Base-by-base conservation (phyloP, 148 eudicot genomes). In the Silene uniflora region DNA sequence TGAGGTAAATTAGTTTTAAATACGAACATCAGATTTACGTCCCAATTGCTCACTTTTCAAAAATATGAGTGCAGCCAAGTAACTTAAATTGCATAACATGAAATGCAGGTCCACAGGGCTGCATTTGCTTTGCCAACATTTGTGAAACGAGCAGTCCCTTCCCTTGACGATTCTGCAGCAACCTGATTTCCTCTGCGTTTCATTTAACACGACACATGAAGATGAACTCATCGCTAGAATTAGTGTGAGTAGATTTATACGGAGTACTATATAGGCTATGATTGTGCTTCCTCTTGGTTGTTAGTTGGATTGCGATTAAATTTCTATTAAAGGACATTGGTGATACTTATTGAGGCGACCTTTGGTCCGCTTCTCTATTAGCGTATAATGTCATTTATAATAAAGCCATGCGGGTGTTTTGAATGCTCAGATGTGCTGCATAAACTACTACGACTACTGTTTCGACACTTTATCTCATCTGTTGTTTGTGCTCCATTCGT, bases 101-200 rank as follows among this genome's bases (percentile, higher is more conserved):
- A 67, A 67, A 13, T 78, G 69, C 92, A 94, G 98, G 81, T 92
- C 19, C 98, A 94, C 69, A 81, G 76, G 24, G 97, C 98, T 69
- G 93, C 98, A 27, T 94, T 94, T 80, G 89, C 89, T 12, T 81
- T 92, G 88, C 98, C 98, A 25, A 62, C 93, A 27, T 94, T 94
- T 81, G 62, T 90, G 71, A 92, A 75, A 87, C 84, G 84, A 79
- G 96, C 90, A 77, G 93, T 94, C 62, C 76, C 85, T 69, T 69
- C 76, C 64, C 92, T 92, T 64, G 81, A 84, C 11, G 75, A 73
- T 68, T 61, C 74, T 73, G 69, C 80, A 16, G 32, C 79, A 65
- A 58, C 67, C 42, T 29, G 39, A 2, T 59, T 59, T 68, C 65
- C 23, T 22, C 16, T 0, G 11, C 10, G 24, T 25, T 56, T 2